Evolutionary conservation across 768 basidiomycete genomes (phyloP).

Genomic region (Favolaschia claudopus): DNA sequence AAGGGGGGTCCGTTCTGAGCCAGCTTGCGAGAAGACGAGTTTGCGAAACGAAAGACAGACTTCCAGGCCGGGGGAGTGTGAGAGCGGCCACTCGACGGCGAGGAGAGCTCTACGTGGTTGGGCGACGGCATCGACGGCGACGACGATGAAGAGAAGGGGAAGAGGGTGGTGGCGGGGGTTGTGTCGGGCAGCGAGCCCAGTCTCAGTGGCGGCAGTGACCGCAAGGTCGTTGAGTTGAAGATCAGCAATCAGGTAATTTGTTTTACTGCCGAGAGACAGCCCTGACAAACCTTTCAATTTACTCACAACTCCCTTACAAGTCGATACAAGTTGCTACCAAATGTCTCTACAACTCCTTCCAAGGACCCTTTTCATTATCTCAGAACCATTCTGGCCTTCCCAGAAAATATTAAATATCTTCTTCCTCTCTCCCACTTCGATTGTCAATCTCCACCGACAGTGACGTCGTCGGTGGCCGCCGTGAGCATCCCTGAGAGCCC

Average conservation of each 20-base stretch:
- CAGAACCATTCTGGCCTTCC: no score
- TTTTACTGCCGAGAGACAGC: no score
- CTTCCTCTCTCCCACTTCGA: background rate
- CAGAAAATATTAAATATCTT: no score
- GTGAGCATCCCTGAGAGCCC: background rate
- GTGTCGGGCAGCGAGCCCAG: no score
- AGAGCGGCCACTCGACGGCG: conserved; percentile 26
- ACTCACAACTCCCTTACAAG: no score
- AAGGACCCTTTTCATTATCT: no score
- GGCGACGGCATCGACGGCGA: conserved; percentile 31
- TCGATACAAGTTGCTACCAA: no score
- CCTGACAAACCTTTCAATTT: no score
- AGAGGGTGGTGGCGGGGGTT: background rate
- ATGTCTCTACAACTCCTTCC: no score
- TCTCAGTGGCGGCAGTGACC: background rate
- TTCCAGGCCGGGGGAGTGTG: conserved; percentile 64
- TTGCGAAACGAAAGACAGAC: conserved; percentile 76
- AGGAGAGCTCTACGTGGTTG: conserved; percentile 16
- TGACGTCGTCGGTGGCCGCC: background rate
- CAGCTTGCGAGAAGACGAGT: conserved; percentile 68
- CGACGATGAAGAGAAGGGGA: background rate
- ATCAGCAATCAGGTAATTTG: no score
- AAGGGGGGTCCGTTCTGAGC: conserved; percentile 50
- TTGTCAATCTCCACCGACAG: background rate
- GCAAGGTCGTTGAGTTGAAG: no score